A percentile compares a stretch with the other conserved stretches of the same genome.
phyloP scores from a whole-genome alignment of 2,329 filamentous ascomycete species.

The Bertia moriformis region DNA sequence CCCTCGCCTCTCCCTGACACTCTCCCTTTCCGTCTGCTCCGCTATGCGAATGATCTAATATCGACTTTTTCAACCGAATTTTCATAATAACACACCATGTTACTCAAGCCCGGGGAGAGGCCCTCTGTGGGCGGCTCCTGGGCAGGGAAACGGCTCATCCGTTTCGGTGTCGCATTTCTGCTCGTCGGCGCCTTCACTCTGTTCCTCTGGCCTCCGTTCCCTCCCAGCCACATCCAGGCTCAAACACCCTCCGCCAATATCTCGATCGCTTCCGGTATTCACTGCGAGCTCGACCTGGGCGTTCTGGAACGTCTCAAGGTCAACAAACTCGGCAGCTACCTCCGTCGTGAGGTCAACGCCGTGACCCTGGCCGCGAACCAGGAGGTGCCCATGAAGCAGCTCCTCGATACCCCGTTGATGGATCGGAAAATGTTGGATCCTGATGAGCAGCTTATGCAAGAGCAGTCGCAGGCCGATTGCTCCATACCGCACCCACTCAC shows the following conservation, averaged over 20 bases:
- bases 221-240: background rate
- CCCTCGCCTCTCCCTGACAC: too few relatives aligned
- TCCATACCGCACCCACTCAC: conserved; percentile 10
- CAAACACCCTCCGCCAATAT: background rate
- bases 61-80: too few relatives aligned
- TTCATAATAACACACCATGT: too few relatives aligned
- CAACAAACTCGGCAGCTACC: background rate
- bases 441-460: background rate
- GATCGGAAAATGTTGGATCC: background rate
- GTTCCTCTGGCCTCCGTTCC: background rate
- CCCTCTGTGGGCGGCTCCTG: background rate
- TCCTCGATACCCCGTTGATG: conserved; percentile 10
- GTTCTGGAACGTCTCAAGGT: background rate
- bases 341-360: background rate
- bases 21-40: too few relatives aligned
- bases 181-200: background rate
- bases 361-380: conserved; percentile 2
- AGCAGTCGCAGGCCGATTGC: background rate
- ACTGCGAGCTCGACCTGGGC: background rate
- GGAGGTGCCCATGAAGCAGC: conserved; percentile 4
- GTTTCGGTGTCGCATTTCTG: background rate
- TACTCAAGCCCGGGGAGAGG: background rate
- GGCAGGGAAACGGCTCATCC: background rate
- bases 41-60: too few relatives aligned
- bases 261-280: background rate